Evolutionary conservation across 2,329 filamentous ascomycete species (phyloP), one percentile per base, ranked within the genome.

Genomic region (Ophiocordyceps camponoti-leonardi): DNA sequence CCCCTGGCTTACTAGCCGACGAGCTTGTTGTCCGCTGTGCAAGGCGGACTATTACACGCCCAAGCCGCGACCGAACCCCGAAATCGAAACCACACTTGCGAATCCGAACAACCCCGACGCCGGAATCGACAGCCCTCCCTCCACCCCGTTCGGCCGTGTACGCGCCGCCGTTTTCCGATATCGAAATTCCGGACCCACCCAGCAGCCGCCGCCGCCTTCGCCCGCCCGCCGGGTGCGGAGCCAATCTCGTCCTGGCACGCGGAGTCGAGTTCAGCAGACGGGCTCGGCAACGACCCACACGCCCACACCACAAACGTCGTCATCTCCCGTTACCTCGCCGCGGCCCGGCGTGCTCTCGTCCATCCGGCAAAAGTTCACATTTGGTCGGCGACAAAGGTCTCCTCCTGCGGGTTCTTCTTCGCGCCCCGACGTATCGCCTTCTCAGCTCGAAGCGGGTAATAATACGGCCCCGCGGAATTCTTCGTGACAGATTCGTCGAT

Each of bases 41-140:
- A 98, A 98, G 67, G 86, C 90, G 39, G 92, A 98, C 59, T 98
- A 96, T 62, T 96, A 94, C 61, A 81, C 86, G 3, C 90, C 92
- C 0, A 96, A 96, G 65, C 86, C 87, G 44, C 83, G 86, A 16
- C 71, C 83, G 3, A 58, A 61, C 11, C 61, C 67, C 12, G 61
- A 66, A 14, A 46, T 45, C 16, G 50, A 52, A 23, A 44, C 44
- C 26, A 46, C 41, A 28, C 31, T 44, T 11, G 22, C 47, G 14
- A 40, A 35, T 20, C 53, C 53, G 42, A 54, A 49, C 13, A 46
- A 48, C 10, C 56, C 49, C 35, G 54, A 62, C 23, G 59, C 61
- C 40, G 50, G 63, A 35, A 63, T 65, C 31, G 62, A 58, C 44
- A 66, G 66, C 43, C 59, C 61, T 2, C 67, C 71, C 14, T 62